Conservation (phyloP, 495 filamentous ascomycete species). For the Aspergillus saccharolyticus region DNA sequence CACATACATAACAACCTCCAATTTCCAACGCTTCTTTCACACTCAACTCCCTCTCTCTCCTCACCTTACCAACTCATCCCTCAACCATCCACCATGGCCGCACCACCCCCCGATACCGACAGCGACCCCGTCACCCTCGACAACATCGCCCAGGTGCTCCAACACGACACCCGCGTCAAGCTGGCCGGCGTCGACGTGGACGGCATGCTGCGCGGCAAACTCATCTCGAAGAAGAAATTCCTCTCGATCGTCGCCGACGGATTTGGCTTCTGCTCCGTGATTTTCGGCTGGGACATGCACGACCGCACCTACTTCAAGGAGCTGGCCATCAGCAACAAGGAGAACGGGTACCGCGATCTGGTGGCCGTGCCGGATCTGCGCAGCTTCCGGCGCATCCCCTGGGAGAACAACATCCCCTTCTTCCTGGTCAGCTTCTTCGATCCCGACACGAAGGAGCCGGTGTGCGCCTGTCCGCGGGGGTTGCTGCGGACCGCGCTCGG, state of each 20-base stretch:
- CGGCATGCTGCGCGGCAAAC: slow-evolving; percentile 84
- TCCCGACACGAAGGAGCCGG: slow-evolving; percentile 45
- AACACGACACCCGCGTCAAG: slow-evolving; percentile 79
- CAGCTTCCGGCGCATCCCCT: slow-evolving; percentile 86
- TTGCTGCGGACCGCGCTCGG: slow-evolving; percentile 62
- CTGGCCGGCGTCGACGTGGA: slow-evolving; percentile 90
- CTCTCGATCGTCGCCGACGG: slow-evolving; percentile 74
- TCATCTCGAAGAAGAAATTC: slow-evolving; percentile 96
- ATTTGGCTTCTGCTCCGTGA: slow-evolving; percentile 94
- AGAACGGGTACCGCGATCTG: slow-evolving; percentile 89
- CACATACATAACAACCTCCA: too few species aligned
- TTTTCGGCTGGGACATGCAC: slow-evolving; percentile 99
- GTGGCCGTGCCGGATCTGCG: slow-evolving; percentile 76
- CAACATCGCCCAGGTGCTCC: slow-evolving; percentile 56
- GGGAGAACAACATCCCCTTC: slow-evolving; percentile 91
- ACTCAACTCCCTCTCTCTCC: too few species aligned
- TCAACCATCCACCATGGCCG: too few species aligned
- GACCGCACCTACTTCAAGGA: slow-evolving; percentile 83
- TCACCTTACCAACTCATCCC: too few species aligned
- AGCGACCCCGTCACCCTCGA: slow-evolving; percentile 50
- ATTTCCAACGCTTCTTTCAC: too few species aligned
- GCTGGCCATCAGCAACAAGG: slow-evolving; percentile 81
- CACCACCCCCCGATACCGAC: too few species aligned
- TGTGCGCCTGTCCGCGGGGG: slow-evolving; percentile 79
- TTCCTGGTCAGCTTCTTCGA: slow-evolving; percentile 86